Percentiles rank a stretch among this genome's conserved stretches.
These are phyloP conservation scores for Colletotrichum simmondsii DNA, from an alignment of 2,329 filamentous ascomycete genomes.

Conservation along the genomic window DNA sequence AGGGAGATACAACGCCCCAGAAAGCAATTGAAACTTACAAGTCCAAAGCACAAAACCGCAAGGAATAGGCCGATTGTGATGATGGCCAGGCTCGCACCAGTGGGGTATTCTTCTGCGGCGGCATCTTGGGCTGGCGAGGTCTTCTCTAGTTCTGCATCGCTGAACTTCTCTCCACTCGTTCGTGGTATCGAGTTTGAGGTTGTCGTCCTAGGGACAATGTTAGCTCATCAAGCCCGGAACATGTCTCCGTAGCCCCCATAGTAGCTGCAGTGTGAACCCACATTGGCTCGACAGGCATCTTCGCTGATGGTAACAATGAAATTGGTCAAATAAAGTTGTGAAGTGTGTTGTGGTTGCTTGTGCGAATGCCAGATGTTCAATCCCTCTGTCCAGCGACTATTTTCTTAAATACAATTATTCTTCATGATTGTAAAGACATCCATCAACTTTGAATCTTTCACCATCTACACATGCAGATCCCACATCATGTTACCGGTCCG, in stretches of 20 bases:
- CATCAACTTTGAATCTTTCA: neutral
- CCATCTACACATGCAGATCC: neutral
- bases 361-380: neutral
- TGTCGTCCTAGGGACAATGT: neutral
- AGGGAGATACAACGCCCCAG: neutral
- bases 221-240: neutral
- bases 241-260: neutral
- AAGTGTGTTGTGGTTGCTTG: neutral
- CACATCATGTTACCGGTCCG: neutral
- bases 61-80: constrained; percentile 23
- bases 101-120: neutral
- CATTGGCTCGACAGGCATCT: neutral
- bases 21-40: constrained; percentile 5
- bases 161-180: neutral
- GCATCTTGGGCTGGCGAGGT: neutral
- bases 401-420: neutral
- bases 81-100: constrained; percentile 8
- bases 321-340: neutral
- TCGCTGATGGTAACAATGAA: neutral
- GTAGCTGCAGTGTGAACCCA: neutral
- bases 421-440: neutral
- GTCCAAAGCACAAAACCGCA: constrained; percentile 25
- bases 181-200: neutral
- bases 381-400: neutral
- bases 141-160: neutral